Conservation (phyloP, 345 rosid genomes). For the Rhodomyrtus tomentosa region DNA sequence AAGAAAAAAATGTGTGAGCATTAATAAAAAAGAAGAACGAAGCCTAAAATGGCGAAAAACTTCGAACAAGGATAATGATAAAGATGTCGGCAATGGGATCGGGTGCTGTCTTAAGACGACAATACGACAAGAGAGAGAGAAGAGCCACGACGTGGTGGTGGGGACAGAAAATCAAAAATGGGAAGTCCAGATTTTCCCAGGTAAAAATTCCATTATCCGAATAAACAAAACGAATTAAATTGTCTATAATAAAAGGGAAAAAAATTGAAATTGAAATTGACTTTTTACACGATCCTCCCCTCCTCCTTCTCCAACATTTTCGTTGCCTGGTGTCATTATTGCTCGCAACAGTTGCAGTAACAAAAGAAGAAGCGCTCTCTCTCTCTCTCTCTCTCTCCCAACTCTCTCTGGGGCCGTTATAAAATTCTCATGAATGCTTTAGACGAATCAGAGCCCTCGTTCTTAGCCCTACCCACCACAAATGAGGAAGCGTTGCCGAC, state of each 20-base stretch:
- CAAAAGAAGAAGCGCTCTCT: neutral
- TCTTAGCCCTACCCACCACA: too few species aligned
- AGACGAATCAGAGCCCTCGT: too few species aligned
- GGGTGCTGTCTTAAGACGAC: neutral
- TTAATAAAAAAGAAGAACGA: neutral
- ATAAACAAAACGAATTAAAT: neutral
- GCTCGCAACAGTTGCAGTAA: neutral
- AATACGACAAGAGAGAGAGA: neutral
- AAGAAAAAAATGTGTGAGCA: too few species aligned
- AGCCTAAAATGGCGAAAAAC: neutral
- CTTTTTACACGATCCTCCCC: neutral
- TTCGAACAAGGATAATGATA: neutral
- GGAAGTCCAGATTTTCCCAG: neutral
- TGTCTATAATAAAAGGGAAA: too few species aligned
- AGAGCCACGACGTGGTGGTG: neutral
- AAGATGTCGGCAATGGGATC: neutral
- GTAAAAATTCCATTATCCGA: neutral
- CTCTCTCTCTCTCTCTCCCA: neutral
- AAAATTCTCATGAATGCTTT: too few species aligned
- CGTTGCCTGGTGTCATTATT: neutral
- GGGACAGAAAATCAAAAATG: neutral
- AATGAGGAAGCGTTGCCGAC: neutral
- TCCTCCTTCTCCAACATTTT: neutral
- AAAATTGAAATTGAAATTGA: neutral
- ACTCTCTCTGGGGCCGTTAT: neutral